These are phyloP conservation scores for Scleroderma citrinum DNA, from an alignment of 768 basidiomycete species.

Conservation along the genomic window DNA sequence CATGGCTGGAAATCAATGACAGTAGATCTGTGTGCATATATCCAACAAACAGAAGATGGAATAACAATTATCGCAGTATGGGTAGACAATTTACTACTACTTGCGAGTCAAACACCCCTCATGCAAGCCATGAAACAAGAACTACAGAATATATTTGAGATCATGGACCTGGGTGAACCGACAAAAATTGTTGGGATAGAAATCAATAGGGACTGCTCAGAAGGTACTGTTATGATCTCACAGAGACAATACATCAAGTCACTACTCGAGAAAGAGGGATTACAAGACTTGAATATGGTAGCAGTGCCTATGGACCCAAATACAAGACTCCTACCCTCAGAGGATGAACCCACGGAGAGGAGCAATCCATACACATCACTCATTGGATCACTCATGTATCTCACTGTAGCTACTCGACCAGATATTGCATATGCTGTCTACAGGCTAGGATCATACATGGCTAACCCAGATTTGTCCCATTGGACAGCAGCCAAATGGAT, in stretches of 20 bases:
- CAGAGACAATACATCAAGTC: constrained; percentile 8
- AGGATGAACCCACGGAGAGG: not conserved
- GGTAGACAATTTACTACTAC: constrained; percentile 26
- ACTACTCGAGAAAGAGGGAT: not conserved
- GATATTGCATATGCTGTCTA: constrained; percentile 10
- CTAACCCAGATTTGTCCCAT: constrained; percentile 7
- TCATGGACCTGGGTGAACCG: constrained; percentile 19
- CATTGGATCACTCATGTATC: constrained; percentile 23
- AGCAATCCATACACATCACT: not conserved
- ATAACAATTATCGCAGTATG: constrained; percentile 20
- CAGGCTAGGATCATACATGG: constrained; percentile 6
- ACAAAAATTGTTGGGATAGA: not conserved
- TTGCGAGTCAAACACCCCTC: constrained; percentile 2
- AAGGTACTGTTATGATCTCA: not conserved
- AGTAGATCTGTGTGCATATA: constrained; percentile 15
- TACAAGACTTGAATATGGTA: too few relatives aligned
- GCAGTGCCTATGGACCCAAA: too few relatives aligned
- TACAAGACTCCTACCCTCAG: not conserved
- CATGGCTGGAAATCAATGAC: constrained; percentile 12
- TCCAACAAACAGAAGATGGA: not conserved
- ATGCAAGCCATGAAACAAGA: constrained; percentile 6
- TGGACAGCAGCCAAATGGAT: constrained; percentile 9
- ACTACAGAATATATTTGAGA: constrained; percentile 10
- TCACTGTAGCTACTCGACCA: constrained; percentile 6
- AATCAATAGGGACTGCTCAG: constrained; percentile 1